Conservation (phyloP, 306 rosid genomes). For the Cucumis cinereus region DNA sequence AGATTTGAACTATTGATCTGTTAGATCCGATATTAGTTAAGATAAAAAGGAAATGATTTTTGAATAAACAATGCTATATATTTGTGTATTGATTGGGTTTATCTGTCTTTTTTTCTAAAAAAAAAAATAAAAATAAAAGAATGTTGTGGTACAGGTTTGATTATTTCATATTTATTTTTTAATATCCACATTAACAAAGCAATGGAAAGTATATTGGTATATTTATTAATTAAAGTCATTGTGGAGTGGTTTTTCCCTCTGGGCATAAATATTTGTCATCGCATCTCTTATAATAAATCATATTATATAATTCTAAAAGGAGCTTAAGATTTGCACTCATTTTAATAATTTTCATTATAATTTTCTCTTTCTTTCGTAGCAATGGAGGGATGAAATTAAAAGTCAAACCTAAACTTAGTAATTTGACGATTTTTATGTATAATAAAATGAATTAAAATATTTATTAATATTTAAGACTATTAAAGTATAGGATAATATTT, state of each 20-base stretch:
- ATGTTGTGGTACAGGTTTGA: too few relatives aligned
- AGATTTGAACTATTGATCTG: too few relatives aligned
- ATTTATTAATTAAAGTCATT: neutral
- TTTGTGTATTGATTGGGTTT: neutral
- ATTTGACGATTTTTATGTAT: too few relatives aligned
- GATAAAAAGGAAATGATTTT: neutral
- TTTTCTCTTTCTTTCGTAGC: neutral
- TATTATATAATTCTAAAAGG: neutral
- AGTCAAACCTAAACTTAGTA: too few relatives aligned
- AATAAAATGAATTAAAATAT: too few relatives aligned
- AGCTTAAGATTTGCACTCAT: neutral
- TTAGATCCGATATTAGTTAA: too few relatives aligned
- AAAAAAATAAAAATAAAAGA: too few relatives aligned
- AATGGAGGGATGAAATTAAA: too few relatives aligned
- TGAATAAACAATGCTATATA: neutral
- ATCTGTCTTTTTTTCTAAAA: neutral
- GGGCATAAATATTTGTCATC: neutral
- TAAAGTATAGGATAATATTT: too few relatives aligned
- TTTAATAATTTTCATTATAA: neutral
- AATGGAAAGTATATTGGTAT: neutral
- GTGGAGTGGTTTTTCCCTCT: neutral
- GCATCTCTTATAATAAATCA: neutral
- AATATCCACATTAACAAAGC: neutral
- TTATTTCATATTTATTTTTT: too few relatives aligned
- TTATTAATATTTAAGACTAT: too few relatives aligned